Conservation (phyloP, 2,329 filamentous ascomycete genomes). For the Fusarium irregulare region DNA sequence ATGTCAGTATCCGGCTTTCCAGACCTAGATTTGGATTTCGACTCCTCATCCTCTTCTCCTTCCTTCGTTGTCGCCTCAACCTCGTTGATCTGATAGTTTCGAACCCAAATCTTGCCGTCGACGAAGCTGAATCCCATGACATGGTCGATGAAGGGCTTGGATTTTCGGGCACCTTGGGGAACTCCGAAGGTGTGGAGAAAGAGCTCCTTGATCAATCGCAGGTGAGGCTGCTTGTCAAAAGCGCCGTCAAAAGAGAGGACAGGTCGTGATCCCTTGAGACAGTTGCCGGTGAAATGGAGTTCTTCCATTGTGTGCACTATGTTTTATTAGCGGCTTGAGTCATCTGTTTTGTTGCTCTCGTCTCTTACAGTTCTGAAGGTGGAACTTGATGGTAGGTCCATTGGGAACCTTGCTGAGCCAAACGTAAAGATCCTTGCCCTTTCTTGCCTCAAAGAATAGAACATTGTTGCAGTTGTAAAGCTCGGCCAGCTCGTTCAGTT, state of each 20-base stretch:
- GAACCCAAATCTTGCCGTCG: conserved; percentile 95
- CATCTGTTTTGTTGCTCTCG: background rate
- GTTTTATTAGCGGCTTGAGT: conserved; percentile 39
- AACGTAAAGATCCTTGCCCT: conserved; percentile 92
- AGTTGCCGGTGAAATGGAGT: conserved; percentile 96
- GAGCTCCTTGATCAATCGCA: conserved; percentile 87
- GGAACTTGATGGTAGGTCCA: conserved; percentile 71
- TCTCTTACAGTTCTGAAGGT: conserved; percentile 77
- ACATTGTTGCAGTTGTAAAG: conserved; percentile 95
- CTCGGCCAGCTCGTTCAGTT: conserved; percentile 80
- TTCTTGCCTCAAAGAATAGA: conserved; percentile 94
- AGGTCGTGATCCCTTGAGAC: conserved; percentile 90
- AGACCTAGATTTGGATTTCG: conserved; percentile 51
- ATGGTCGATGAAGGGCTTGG: conserved; percentile 96
- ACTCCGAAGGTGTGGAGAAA: conserved; percentile 93
- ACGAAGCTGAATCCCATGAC: conserved; percentile 92
- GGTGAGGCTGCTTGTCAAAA: conserved; percentile 85
- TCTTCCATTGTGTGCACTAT: conserved; percentile 95
- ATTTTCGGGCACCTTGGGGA: conserved; percentile 85
- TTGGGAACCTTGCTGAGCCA: conserved; percentile 93
- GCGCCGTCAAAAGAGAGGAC: conserved; percentile 90
- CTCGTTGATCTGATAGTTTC: conserved; percentile 93
- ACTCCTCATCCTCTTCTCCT: conserved; percentile 59
- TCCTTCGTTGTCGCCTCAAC: conserved; percentile 68
- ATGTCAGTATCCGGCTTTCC: conserved; percentile 74